Conservation (phyloP, 805 yeast species). For the Candida lessepsii region DNA sequence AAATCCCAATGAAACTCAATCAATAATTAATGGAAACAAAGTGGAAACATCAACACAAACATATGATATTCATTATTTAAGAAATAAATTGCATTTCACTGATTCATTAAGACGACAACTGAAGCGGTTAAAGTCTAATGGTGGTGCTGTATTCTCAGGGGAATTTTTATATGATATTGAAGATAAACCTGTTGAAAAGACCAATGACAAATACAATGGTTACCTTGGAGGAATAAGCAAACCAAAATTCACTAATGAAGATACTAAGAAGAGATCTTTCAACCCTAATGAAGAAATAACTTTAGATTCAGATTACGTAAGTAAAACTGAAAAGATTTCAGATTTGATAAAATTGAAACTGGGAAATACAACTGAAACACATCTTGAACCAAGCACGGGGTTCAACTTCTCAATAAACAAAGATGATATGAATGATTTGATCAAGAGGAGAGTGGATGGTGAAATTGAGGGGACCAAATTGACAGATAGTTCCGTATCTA, state of each 20-base stretch:
- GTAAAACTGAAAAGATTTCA: constrained; percentile 25
- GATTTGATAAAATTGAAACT: constrained; percentile 33
- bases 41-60: constrained; percentile 46
- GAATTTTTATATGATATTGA: constrained; percentile 36
- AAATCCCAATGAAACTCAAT: constrained; percentile 37
- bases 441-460: constrained; percentile 17
- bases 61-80: constrained; percentile 29
- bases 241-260: constrained; percentile 26
- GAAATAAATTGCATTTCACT: constrained; percentile 27
- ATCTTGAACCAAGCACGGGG: constrained; percentile 34
- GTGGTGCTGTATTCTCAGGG: constrained; percentile 31
- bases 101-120: constrained; percentile 17
- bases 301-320: constrained; percentile 28
- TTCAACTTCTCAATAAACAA: constrained; percentile 36
- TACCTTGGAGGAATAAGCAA: constrained; percentile 33
- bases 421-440: constrained; percentile 24
- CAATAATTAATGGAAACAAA: constrained; percentile 17
- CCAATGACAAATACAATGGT: constrained; percentile 24
- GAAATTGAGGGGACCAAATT: neutral
- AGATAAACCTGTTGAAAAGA: constrained; percentile 8
- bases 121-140: constrained; percentile 18
- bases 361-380: constrained; percentile 7
- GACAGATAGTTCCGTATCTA: too few species aligned
- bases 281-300: constrained; percentile 12
- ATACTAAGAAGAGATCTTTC: constrained; percentile 9